phyloP scores from a whole-genome alignment of 805 yeast species.

The Candida dendrica region DNA sequence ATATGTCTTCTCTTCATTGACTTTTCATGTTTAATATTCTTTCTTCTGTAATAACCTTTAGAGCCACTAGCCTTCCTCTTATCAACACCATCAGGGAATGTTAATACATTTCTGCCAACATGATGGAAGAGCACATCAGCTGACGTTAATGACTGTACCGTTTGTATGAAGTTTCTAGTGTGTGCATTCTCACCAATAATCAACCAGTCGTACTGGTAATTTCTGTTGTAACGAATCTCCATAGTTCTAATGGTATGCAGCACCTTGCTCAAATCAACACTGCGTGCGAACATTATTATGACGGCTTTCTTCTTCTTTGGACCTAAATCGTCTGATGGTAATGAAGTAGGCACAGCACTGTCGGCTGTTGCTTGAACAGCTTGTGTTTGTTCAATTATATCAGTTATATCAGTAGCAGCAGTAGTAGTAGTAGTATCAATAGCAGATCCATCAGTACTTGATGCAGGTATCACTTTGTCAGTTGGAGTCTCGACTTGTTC shows the following conservation, averaged over 20 bases:
- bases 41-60: slow-evolving; percentile 32
- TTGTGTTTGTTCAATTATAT: too few species aligned
- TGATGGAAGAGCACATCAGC: slow-evolving; percentile 53
- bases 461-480: background rate
- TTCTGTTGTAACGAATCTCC: slow-evolving; percentile 58
- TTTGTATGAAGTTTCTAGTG: slow-evolving; percentile 39
- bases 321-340: slow-evolving; percentile 3
- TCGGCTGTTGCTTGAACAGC: background rate
- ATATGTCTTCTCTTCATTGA: slow-evolving; percentile 52
- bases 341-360: background rate
- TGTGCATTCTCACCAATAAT: slow-evolving; percentile 63
- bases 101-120: slow-evolving; percentile 54
- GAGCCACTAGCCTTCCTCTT: slow-evolving; percentile 32
- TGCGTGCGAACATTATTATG: slow-evolving; percentile 60
- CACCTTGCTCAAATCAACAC: slow-evolving; percentile 48
- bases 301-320: slow-evolving; percentile 43
- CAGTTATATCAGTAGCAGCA: background rate
- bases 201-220: slow-evolving; percentile 66
- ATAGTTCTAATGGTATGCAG: slow-evolving; percentile 52
- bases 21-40: slow-evolving; percentile 44
- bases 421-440: background rate
- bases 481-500: background rate
- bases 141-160: slow-evolving; percentile 38
- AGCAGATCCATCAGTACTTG: background rate
- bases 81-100: slow-evolving; percentile 51